Base-by-base conservation (phyloP, 2,329 filamentous ascomycete species). In the Coleophoma crateriformis region DNA sequence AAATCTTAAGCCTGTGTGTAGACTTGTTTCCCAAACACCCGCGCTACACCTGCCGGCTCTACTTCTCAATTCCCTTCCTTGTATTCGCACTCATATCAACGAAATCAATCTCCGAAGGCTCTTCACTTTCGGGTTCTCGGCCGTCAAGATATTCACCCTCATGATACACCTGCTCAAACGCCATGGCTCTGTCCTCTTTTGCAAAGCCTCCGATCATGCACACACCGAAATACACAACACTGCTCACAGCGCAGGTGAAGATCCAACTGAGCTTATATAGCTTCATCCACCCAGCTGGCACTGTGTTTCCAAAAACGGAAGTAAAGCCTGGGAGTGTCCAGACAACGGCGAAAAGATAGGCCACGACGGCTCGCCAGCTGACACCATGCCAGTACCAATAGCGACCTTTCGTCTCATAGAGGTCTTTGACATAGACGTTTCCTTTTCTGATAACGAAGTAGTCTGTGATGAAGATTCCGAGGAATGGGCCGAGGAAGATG, bases 401-500 rank as follows among this genome's bases (percentile, higher is more conserved):
- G 5, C 15, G 13, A 17, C 14, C 14, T 3, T 14, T n/a, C 7
- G 15, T 38, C 27, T 34, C 35, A 38, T 59, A 65, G 5, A 67
- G 50, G 46, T 67, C 59, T 45, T 54, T 62, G 8, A 67, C 54
- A 32, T 60, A 63, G 33, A 67, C 53, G 11, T 47, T 60, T 0
- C 55, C 50, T 27, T 54, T 54, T 17, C 64, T 61, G 3, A 68
- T 39, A 40, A 67, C 17, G n/a, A 39, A 48, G 20, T 53, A 60
- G 65, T 54, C 64, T 5, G 56, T 53, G 13, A 64, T 60, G 62
- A 67, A 65, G 38, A 67, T 54, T 17, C 64, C 64, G 14, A 63
- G 64, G 50, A 66, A 53, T 8, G 64, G 64, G 1, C 63, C 63
- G 7, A 67, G 52, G 54, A 67, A 67, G 12, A 67, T 61, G 47